Evolutionary conservation across 306 rosid genomes (phyloP), one percentile per base, ranked within the genome.

Genomic region (Medicago ruthenica): DNA sequence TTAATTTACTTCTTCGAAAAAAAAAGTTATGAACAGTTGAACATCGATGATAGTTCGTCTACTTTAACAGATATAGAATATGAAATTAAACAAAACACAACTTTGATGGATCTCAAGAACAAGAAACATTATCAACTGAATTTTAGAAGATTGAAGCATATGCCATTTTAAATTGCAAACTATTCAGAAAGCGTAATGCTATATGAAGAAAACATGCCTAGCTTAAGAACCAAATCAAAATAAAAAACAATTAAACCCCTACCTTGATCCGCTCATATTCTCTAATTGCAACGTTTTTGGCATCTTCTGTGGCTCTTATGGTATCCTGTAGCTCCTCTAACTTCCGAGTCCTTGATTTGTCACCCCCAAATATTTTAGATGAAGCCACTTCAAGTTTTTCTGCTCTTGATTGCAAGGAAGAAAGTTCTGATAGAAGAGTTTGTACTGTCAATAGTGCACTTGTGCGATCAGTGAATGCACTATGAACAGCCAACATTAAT

Each of bases 221-320:
- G 36, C 53, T 53, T 17, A 70, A 27, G 53, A 51, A 70, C 70
- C 60, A 8, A 71, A 45, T 15, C 34, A 76, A 58, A 59, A 20
- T 77, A 20, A 36, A 67, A 60, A 53, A 61, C 17, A 42, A 20
- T 24, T 4, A 39, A 57, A 48, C 16, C 34, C 53, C 62, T 79
- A 88, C 98, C 98, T 95, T 95, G 75, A 95, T 95, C 61, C 95
- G 89, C 79, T 89, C 96, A 61, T 95, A 95, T 81, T 95, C 98
- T 83, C 93, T 82, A 13, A 82, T 81, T 62, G 98, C 96, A 62
- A 90, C 79, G 80, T 81, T 87, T 87, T 95, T 90, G 20, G 97
- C 97, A 76, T 90, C 96, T 83, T 92, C 97, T 4, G 97, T 90
- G 37, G 53, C 89, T 81, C 83, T 86, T 67, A 87, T 82, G 36